Evolutionary conservation across 257 asterid species (phyloP).

Genomic region (Ilex asprella): DNA sequence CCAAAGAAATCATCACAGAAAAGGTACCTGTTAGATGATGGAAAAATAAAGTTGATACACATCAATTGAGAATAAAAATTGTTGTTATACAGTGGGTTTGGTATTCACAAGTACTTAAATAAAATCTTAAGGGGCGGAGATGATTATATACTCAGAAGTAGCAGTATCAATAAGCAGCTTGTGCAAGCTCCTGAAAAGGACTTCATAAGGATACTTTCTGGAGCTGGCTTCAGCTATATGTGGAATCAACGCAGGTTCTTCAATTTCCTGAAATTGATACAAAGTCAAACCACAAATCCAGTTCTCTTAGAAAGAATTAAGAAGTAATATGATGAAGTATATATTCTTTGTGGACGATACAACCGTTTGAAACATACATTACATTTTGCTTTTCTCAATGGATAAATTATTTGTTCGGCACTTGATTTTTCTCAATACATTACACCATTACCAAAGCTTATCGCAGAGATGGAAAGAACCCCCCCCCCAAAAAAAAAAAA

Average conservation of each 20-base stretch:
- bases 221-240: constrained; percentile 99
- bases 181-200: constrained; percentile 98
- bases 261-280: constrained; percentile 68
- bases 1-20: constrained; percentile 97
- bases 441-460: too few relatives aligned
- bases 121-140: constrained; percentile 9
- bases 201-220: constrained; percentile 95
- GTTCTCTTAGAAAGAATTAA: background rate
- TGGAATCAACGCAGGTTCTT: constrained; percentile 96
- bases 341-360: too few relatives aligned
- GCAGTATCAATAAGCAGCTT: constrained; percentile 99
- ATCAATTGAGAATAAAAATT: background rate
- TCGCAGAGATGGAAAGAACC: too few relatives aligned
- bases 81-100: background rate
- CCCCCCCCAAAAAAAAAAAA: too few relatives aligned
- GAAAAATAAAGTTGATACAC: constrained; percentile 10
- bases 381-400: too few relatives aligned
- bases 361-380: too few relatives aligned
- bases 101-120: too few relatives aligned
- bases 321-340: too few relatives aligned
- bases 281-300: constrained; percentile 4
- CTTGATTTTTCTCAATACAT: too few relatives aligned
- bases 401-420: too few relatives aligned
- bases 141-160: constrained; percentile 73
- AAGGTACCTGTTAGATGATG: constrained; percentile 61